Base-by-base conservation (phyloP, 371 early-diverging fungal genomes). In the Mucor irregularis region DNA sequence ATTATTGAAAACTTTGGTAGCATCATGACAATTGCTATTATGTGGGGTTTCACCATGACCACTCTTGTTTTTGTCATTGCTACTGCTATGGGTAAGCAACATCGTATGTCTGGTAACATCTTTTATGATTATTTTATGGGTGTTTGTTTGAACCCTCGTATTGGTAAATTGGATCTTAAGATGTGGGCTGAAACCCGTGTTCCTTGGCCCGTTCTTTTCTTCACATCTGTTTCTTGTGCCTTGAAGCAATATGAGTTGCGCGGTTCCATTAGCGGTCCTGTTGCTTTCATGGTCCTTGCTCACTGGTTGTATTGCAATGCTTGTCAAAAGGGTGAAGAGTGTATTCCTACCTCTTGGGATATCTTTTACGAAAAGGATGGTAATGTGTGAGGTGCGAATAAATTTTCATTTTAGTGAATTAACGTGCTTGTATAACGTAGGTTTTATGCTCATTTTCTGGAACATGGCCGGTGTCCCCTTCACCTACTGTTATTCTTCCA, bases 61-160 rank as follows among this genome's bases (percentile, higher is more conserved):
- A 63, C 77, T 3, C 43, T 67, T 17, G 72, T 78, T 4, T 82
- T 78, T 39, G n/a, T 71, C 5, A 53, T 35, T 25, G 66, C 74
- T 40, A 53, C 64, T 9, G 28, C 71, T 7, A 61, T 61, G 24
- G 73, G 73, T 33, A 73, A 69, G 11, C 62, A 74, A 28, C 83
- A 84, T 53, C 78, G 84, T 52, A 82, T 84, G 83, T 84, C 91
- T 28, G 90, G 92, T 25, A 85, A 89, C 73, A 54, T 81, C 24
- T 51, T 90, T 43, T 93, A 94, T 67, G 93, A 94, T 57, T 85
- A 78, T 58, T 88, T 85, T 56, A 90, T 89, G 84, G 90, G 90
- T 49, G 84, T 76, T 47, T 65, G 69, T 42, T 74, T 88, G 54
- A 93, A 93, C 73, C 95, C 94, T 45, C 88, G 93, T 40, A 66